Evolutionary conservation across 2,329 filamentous ascomycete species (phyloP).

Genomic region (Xylaria arbuscula): DNA sequence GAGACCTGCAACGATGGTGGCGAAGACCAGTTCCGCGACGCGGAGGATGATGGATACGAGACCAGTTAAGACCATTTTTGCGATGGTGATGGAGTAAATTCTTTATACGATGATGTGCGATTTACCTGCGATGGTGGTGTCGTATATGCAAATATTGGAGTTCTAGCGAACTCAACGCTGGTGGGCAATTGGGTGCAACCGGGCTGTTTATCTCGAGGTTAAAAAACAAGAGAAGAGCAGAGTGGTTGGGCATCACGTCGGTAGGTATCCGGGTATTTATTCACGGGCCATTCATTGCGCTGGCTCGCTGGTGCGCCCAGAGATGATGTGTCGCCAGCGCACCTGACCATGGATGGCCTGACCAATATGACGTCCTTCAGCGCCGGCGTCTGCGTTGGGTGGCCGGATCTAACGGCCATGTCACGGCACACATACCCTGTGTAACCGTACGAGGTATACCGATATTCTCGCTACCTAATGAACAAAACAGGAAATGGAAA

Average conservation of each 20-base stretch:
- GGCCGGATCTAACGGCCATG: slow-evolving; percentile 17
- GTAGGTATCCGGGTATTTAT: slow-evolving; percentile 30
- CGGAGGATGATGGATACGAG: slow-evolving; percentile 68
- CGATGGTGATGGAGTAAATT: neutral
- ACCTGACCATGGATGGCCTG: slow-evolving; percentile 25
- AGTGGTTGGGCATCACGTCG: slow-evolving; percentile 3
- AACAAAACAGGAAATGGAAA: slow-evolving; percentile 2
- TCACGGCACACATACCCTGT: slow-evolving; percentile 7
- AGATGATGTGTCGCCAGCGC: slow-evolving; percentile 31
- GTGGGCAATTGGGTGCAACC: slow-evolving; percentile 1
- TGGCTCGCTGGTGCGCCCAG: neutral
- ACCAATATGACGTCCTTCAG: slow-evolving; percentile 32
- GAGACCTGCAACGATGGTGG: slow-evolving; percentile 77
- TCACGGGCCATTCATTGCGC: neutral
- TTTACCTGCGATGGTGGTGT: neutral
- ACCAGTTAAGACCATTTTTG: slow-evolving; percentile 64
- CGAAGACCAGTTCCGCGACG: slow-evolving; percentile 73
- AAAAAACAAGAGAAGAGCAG: neutral
- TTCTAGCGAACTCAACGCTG: neutral
- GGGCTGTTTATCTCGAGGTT: neutral
- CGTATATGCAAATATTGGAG: neutral
- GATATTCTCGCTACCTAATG: slow-evolving; percentile 1
- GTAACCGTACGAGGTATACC: slow-evolving; percentile 1
- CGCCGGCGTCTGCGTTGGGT: slow-evolving; percentile 6
- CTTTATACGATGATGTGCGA: neutral